Percentiles rank a stretch among this genome's conserved stretches.
Conservation (phyloP, 2,329 filamentous ascomycete species). For the Fusarium devonianum region DNA sequence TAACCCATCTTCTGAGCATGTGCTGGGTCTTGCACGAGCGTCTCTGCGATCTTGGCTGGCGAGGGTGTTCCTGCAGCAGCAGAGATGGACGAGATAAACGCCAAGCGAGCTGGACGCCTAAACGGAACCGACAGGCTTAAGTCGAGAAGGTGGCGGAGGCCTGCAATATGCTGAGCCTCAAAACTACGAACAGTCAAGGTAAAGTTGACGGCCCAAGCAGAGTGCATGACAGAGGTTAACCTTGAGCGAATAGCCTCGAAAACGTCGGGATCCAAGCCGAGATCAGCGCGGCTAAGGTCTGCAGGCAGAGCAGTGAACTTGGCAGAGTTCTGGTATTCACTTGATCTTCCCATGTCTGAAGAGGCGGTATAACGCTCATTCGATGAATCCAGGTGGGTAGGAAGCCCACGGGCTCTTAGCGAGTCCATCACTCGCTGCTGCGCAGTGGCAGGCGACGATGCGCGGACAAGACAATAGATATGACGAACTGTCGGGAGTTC, state of each 20-base stretch:
- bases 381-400: too few relatives aligned
- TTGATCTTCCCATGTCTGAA: too few relatives aligned
- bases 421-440: too few relatives aligned
- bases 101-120: slow-evolving; percentile 44
- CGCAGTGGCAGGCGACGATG: too few relatives aligned
- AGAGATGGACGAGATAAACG: slow-evolving; percentile 59
- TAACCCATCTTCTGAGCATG: slow-evolving; percentile 55
- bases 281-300: slow-evolving; percentile 25
- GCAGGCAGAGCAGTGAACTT: slow-evolving; percentile 34
- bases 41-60: slow-evolving; percentile 47
- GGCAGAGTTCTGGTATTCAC: slow-evolving; percentile 30
- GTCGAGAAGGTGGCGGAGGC: slow-evolving; percentile 53
- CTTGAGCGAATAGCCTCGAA: slow-evolving; percentile 41
- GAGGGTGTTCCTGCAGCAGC: slow-evolving; percentile 43
- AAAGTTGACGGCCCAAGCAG: slow-evolving; percentile 64
- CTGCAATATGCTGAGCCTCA: slow-evolving; percentile 56
- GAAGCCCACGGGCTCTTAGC: slow-evolving; percentile 15
- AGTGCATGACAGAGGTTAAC: slow-evolving; percentile 56
- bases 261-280: slow-evolving; percentile 35
- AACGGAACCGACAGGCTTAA: slow-evolving; percentile 42
- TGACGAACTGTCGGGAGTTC: too few relatives aligned
- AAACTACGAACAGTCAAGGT: slow-evolving; percentile 59
- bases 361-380: too few relatives aligned
- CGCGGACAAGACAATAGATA: too few relatives aligned
- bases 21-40: slow-evolving; percentile 41